phyloP scores from a whole-genome alignment of 257 asterid species.

The Catharanthus roseus region DNA sequence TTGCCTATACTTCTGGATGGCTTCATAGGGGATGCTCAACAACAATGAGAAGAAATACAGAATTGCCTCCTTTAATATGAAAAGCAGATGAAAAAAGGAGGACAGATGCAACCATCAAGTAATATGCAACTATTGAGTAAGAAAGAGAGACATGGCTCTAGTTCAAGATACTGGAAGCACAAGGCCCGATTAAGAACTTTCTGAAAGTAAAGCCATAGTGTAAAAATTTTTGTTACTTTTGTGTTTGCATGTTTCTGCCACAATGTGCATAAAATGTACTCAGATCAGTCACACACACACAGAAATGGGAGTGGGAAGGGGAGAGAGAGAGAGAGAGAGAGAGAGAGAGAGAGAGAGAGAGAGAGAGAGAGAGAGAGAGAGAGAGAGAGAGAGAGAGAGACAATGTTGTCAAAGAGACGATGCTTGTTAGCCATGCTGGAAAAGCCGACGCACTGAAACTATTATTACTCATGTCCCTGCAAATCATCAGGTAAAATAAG shows the following conservation, averaged over 20 bases:
- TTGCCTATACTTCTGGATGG: neutral
- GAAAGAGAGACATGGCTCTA: neutral
- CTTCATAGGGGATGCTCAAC: neutral
- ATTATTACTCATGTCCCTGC: constrained; percentile 92
- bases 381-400: constrained; percentile 17
- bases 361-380: neutral
- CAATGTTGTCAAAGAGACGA: constrained; percentile 75
- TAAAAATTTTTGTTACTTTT: neutral
- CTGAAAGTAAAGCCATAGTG: neutral
- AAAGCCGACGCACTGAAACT: constrained; percentile 52
- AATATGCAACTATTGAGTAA: no score
- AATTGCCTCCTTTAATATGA: neutral
- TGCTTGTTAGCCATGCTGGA: constrained; percentile 56
- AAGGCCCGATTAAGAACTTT: neutral
- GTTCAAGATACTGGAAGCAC: neutral
- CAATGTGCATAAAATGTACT: no score
- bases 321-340: constrained; percentile 9
- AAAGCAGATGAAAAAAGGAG: neutral
- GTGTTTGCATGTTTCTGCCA: neutral
- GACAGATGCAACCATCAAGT: neutral
- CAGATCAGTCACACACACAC: neutral
- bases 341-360: constrained; percentile 26
- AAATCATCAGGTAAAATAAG: constrained; percentile 14
- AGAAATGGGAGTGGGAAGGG: no score
- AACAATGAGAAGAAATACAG: neutral